Evolutionary conservation across 768 basidiomycete genomes (phyloP), one percentile per base, ranked within the genome.

Genomic region (Leccinum obscurum): DNA sequence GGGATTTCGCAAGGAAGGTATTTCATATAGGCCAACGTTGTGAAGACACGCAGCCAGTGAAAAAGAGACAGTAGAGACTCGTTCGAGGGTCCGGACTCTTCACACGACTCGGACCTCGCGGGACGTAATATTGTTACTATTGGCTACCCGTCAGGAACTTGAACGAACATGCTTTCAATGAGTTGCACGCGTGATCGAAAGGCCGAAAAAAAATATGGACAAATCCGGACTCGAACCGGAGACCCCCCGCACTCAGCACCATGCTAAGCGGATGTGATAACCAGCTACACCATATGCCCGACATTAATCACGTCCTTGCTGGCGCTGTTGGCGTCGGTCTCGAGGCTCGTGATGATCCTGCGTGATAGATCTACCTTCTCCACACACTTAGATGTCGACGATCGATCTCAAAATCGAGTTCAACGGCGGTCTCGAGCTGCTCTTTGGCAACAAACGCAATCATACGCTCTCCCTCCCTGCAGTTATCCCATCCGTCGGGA

Each of bases 371-470:
- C 32, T 34, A 11, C 4, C 1, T 32, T 32, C 32, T 11, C 32
- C 0, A 41, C 39, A 1, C 39, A 39, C 49, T 26, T 32, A 11
- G 34, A 34, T 24, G 64, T 62, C 64, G 24, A 70, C 64, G 60
- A 64, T 76, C 55, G 28, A 69, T 41, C 63, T 93, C 65, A 89
- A 84, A 60, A 75, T 94, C 66, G 88, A 89, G 70, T 93, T 94
- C 71, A 78, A 90, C 57, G 93, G 93, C 46, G 93, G 93, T 15
- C 85, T 95, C 59, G 94, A 96, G 71, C 80, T 92, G 3, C 78
- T 96, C 9, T 96, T 96, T 77, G 79, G 80, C 9, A 90, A 92
- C 64, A 70, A 85, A 62, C 86, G 87, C 30, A 75, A 74, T 0
- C 87, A 93, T 71, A 59, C 66, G 9, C 62, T 95, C 39, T 65